These are phyloP conservation scores for Lactarius sanguifluus DNA, from an alignment of 768 basidiomycete genomes.

Conservation along the genomic window DNA sequence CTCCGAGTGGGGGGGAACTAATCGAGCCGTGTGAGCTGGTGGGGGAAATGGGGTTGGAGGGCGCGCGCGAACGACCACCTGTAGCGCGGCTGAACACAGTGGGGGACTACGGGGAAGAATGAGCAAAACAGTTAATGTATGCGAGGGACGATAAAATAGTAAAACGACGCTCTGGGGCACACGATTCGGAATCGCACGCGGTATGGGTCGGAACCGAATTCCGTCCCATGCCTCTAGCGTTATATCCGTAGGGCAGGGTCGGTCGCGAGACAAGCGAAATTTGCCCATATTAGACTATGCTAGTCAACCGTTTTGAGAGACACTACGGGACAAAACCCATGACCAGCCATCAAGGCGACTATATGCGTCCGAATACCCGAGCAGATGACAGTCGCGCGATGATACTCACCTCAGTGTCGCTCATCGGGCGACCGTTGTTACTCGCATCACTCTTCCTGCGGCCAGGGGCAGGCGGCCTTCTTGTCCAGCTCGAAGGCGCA, in stretches of 20 bases:
- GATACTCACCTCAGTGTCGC: constrained; percentile 70
- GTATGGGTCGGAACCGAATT: background rate
- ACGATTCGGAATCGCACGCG: background rate
- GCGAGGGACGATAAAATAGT: background rate
- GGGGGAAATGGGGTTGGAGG: constrained; percentile 68
- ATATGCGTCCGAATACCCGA: background rate
- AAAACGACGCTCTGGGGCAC: background rate
- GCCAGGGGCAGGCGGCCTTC: constrained; percentile 63
- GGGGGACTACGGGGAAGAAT: constrained; percentile 41
- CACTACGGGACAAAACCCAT: background rate
- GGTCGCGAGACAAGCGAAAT: background rate
- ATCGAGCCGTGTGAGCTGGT: constrained; percentile 39
- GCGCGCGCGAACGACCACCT: constrained; percentile 55
- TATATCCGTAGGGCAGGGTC: background rate
- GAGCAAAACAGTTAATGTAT: constrained; percentile 34
- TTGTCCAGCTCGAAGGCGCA: constrained; percentile 77
- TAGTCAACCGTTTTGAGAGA: background rate
- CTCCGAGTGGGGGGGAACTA: constrained; percentile 44
- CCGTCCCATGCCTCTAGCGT: background rate
- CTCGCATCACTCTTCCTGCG: constrained; percentile 76
- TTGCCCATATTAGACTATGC: background rate
- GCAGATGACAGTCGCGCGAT: background rate
- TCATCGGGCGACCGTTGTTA: constrained; percentile 46
- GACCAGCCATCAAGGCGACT: background rate
- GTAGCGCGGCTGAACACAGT: constrained; percentile 45